Conservation (phyloP, 306 rosid genomes). For the Adenanthera pavonina region DNA sequence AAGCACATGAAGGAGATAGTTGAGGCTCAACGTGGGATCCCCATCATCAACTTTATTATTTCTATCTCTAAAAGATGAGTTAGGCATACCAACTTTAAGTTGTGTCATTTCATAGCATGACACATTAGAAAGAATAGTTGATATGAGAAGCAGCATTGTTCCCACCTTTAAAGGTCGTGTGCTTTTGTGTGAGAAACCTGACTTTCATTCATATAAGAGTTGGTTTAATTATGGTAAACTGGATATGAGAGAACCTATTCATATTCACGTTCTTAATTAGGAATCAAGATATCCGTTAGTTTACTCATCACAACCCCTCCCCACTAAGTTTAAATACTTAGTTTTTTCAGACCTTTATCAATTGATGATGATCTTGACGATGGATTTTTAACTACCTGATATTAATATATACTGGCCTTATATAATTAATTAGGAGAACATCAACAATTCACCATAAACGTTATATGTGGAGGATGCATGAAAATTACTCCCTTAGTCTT, state of each 20-base stretch:
- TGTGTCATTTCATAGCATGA: constrained; percentile 49
- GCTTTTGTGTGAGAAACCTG: not conserved
- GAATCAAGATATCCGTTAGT: not conserved
- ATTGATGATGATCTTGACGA: not conserved
- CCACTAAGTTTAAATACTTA: not conserved
- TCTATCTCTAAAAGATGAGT: constrained; percentile 27
- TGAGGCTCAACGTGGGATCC: constrained; percentile 52
- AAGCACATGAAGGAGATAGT: constrained; percentile 39
- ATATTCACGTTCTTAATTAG: not conserved
- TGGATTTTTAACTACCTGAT: not conserved
- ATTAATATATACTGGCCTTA: not conserved
- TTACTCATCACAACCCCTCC: not conserved
- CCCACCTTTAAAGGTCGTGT: constrained; percentile 4
- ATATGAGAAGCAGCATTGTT: not conserved
- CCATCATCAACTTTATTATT: constrained; percentile 42
- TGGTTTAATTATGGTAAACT: not conserved
- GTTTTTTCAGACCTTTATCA: not conserved
- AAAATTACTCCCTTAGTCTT: not conserved
- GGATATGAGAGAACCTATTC: not conserved
- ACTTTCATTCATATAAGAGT: not conserved
- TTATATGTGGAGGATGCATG: not conserved
- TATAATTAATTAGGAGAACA: not conserved
- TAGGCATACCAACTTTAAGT: constrained; percentile 43
- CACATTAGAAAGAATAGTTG: not conserved
- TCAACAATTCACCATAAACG: not conserved